These are phyloP conservation scores for Fusarium sp. DNA, from an alignment of 2,329 filamentous ascomycete species.

Conservation along the genomic window DNA sequence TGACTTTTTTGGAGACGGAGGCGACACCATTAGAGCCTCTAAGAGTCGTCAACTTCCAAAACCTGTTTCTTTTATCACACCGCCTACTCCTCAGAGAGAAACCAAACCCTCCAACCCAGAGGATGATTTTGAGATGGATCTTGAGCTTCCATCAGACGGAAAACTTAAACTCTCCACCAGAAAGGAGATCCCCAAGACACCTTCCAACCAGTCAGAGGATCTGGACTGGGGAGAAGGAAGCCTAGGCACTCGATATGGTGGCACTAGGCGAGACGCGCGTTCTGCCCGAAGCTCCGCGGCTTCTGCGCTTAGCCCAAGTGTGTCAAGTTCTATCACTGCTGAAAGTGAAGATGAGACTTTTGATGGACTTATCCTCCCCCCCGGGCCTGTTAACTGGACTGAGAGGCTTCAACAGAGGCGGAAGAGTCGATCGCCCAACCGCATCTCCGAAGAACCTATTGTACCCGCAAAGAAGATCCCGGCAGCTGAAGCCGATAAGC, in stretches of 20 bases:
- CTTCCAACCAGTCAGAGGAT: slow-evolving; percentile 74
- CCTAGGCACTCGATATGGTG: slow-evolving; percentile 88
- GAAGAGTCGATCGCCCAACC: slow-evolving; percentile 67
- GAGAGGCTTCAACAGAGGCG: slow-evolving; percentile 81
- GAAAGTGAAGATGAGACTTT: slow-evolving; percentile 96
- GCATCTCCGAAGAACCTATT: slow-evolving; percentile 55
- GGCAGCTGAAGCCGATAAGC: slow-evolving; percentile 62
- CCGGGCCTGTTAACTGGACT: slow-evolving; percentile 84
- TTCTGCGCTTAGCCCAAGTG: slow-evolving; percentile 90
- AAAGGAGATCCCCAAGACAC: slow-evolving; percentile 72
- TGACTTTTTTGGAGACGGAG: slow-evolving; percentile 72
- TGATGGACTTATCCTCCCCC: slow-evolving; percentile 87
- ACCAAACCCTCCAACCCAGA: slow-evolving; percentile 53
- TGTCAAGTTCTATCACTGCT: slow-evolving; percentile 88
- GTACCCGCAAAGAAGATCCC: slow-evolving; percentile 48
- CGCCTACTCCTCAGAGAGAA: slow-evolving; percentile 65
- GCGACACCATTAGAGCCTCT: slow-evolving; percentile 75
- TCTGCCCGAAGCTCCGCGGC: slow-evolving; percentile 87
- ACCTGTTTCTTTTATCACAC: slow-evolving; percentile 65
- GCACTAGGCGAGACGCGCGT: slow-evolving; percentile 82
- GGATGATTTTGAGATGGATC: slow-evolving; percentile 78
- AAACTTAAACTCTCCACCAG: slow-evolving; percentile 73
- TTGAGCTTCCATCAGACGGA: slow-evolving; percentile 76
- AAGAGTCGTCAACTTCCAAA: slow-evolving; percentile 67
- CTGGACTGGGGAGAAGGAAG: slow-evolving; percentile 96